These are phyloP conservation scores for Helianthus tuberosus DNA, from an alignment of 129 eudicot species.

Conservation along the genomic window DNA sequence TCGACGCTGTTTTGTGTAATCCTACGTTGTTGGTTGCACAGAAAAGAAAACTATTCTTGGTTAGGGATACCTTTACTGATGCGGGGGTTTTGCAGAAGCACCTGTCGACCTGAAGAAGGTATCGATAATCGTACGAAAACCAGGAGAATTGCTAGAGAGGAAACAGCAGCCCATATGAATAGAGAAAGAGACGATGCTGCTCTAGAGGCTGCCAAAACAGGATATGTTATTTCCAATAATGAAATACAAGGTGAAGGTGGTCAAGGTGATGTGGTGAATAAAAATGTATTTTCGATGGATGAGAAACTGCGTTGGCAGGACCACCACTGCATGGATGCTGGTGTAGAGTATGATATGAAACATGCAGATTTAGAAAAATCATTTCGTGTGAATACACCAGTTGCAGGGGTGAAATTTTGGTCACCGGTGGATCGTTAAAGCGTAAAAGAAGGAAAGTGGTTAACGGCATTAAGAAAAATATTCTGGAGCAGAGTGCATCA, in stretches of 20 bases:
- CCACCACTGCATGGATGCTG: constrained; percentile 96
- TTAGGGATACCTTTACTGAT: constrained; percentile 75
- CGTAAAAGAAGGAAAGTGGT: constrained; percentile 65
- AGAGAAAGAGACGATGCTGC: constrained; percentile 83
- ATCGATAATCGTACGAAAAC: constrained; percentile 88
- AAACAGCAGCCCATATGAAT: constrained; percentile 58
- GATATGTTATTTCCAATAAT: constrained; percentile 52
- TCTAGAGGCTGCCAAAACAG: constrained; percentile 67
- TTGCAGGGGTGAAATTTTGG: constrained; percentile 61
- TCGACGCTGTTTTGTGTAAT: constrained; percentile 79
- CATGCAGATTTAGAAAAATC: constrained; percentile 95
- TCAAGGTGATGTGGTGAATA: constrained; percentile 41
- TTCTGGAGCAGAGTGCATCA: constrained; percentile 80
- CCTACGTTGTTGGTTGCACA: constrained; percentile 83
- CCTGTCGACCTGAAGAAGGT: constrained; percentile 93
- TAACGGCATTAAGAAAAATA: constrained; percentile 62
- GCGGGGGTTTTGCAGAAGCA: constrained; percentile 65
- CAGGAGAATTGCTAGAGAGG: constrained; percentile 91
- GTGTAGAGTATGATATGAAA: constrained; percentile 90
- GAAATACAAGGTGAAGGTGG: constrained; percentile 45
- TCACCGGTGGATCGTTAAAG: constrained; percentile 63
- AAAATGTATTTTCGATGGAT: constrained; percentile 51
- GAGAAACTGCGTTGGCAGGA: constrained; percentile 89
- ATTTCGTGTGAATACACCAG: constrained; percentile 74
- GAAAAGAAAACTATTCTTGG: constrained; percentile 88